A percentile compares a stretch with the other conserved stretches of the same genome.
phyloP scores from a whole-genome alignment of 2,329 filamentous ascomycete species.

The Escovopsis weberi region DNA sequence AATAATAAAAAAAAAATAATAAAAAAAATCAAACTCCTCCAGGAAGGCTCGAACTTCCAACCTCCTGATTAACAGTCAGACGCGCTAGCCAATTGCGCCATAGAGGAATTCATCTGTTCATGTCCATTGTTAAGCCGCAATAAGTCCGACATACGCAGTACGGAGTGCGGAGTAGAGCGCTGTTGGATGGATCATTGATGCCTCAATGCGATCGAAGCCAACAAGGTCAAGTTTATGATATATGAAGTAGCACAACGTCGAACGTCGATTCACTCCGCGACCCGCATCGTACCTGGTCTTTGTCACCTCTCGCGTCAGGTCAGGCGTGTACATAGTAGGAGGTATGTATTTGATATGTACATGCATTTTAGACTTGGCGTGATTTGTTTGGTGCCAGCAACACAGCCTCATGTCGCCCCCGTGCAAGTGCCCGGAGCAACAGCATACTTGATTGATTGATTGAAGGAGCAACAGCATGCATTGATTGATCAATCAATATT shows the following conservation, averaged over 20 bases:
- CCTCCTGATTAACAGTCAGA: slow-evolving; percentile 36
- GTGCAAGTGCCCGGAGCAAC: too few species aligned
- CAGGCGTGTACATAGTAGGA: too few species aligned
- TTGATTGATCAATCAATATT: too few species aligned
- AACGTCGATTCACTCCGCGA: not conserved
- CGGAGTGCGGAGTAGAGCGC: not conserved
- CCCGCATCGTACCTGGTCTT: not conserved
- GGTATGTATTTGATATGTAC: too few species aligned
- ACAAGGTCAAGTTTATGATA: too few species aligned
- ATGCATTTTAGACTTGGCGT: too few species aligned
- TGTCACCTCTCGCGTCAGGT: too few species aligned
- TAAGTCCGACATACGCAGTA: not conserved
- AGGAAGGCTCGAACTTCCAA: slow-evolving; percentile 9
- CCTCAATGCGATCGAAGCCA: too few species aligned
- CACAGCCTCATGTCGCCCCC: too few species aligned
- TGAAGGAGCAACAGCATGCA: too few species aligned
- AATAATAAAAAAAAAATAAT: not conserved
- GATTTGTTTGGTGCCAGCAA: not conserved
- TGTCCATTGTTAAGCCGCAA: not conserved
- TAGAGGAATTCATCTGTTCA: slow-evolving; percentile 12
- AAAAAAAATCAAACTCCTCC: slow-evolving; percentile 4
- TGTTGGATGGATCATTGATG: not conserved
- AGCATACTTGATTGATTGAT: too few species aligned
- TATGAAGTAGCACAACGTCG: not conserved
- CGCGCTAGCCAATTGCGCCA: slow-evolving; percentile 43